phyloP scores from a whole-genome alignment of 495 filamentous ascomycete genomes.

The Tuber melanosporum region DNA sequence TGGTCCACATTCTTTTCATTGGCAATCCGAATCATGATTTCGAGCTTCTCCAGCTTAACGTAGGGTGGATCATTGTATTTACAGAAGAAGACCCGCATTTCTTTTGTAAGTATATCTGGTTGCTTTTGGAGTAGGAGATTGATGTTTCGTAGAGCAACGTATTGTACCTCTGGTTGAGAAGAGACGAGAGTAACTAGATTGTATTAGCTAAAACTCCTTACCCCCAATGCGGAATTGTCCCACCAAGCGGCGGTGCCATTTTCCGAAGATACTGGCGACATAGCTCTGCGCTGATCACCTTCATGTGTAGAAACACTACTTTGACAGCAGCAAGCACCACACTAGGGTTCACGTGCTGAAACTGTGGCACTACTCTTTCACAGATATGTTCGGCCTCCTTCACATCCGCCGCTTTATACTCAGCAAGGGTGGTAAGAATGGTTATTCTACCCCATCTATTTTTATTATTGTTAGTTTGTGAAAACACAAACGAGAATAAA shows the following conservation, averaged over 20 bases:
- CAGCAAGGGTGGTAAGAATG: conserved; percentile 80
- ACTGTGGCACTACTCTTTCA: conserved; percentile 90
- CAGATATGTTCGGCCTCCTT: conserved; percentile 99
- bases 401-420: conserved; percentile 76
- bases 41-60: conserved; percentile 93
- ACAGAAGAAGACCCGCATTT: conserved; percentile 98
- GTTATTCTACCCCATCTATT: conserved; percentile 83
- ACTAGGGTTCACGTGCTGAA: conserved; percentile 96
- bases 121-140: conserved; percentile 92
- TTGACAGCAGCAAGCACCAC: conserved; percentile 96
- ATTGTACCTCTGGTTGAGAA: conserved; percentile 93
- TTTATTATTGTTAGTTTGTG: conserved; percentile 9
- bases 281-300: conserved; percentile 66
- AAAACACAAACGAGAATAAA: neutral
- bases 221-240: conserved; percentile 14
- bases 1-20: conserved; percentile 97
- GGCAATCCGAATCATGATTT: conserved; percentile 99
- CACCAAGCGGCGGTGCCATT: conserved; percentile 94
- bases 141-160: conserved; percentile 92
- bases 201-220: conserved; percentile 14
- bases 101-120: conserved; percentile 92
- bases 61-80: conserved; percentile 99
- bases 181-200: conserved; percentile 82
- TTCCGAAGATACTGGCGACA: conserved; percentile 83
- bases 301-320: conserved; percentile 96